Evolutionary conservation across 148 eudicot species (phyloP).

Genomic region (Vaccinium vitisidaea): DNA sequence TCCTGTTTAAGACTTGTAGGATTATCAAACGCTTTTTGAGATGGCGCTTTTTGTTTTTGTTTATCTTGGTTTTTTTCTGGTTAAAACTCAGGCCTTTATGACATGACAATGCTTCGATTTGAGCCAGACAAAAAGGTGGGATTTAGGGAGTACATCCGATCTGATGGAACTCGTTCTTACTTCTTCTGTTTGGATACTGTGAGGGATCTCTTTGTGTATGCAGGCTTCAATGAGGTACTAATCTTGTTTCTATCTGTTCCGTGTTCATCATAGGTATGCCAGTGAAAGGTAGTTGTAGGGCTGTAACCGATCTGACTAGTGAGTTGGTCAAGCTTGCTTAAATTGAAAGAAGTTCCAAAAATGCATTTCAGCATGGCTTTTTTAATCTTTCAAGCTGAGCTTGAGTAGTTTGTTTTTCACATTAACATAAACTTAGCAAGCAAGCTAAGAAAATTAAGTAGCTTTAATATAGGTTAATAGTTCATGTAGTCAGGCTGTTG

Average conservation of each 20-base stretch:
- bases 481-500: background rate
- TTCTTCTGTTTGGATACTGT: slow-evolving; percentile 76
- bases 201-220: slow-evolving; percentile 59
- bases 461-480: background rate
- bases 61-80: background rate
- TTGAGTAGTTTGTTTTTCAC: background rate
- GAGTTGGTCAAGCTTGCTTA: background rate
- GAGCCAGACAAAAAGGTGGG: slow-evolving; percentile 74
- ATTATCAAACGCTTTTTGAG: background rate
- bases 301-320: background rate
- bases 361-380: background rate
- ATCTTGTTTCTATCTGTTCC: background rate
- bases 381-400: background rate
- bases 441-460: background rate
- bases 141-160: slow-evolving; percentile 73
- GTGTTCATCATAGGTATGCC: background rate
- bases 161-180: slow-evolving; percentile 93
- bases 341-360: background rate
- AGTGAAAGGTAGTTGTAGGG: background rate
- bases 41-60: background rate
- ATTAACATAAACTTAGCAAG: background rate
- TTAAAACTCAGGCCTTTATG: slow-evolving; percentile 73
- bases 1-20: background rate
- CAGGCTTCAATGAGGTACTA: slow-evolving; percentile 83
- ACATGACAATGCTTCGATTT: slow-evolving; percentile 98